Conservation (phyloP, 352 stramenopile genomes). For the Pythium folliculosum region DNA sequence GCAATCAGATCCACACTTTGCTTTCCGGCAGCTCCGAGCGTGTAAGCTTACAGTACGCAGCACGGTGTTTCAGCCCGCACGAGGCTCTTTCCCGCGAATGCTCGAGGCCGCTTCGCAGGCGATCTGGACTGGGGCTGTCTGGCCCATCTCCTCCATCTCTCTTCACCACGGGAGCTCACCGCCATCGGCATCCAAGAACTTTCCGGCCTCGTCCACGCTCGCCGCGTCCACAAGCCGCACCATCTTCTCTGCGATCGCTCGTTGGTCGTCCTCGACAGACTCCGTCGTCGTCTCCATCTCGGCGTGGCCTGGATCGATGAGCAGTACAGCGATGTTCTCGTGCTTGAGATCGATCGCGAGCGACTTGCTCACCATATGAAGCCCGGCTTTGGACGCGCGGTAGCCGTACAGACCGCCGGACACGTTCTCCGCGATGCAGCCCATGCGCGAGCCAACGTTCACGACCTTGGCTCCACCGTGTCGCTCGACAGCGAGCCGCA, state of each 20-base stretch:
- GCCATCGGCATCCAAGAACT: conserved; percentile 24
- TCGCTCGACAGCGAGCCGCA: conserved; percentile 14
- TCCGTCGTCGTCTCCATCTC: conserved; percentile 29
- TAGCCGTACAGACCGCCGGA: conserved; percentile 37
- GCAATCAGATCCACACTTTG: too few species aligned
- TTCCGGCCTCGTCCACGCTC: not conserved
- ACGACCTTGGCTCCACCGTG: conserved; percentile 24
- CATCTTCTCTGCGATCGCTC: not conserved
- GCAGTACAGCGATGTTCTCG: conserved; percentile 18
- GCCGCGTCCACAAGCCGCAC: not conserved
- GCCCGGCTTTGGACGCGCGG: conserved; percentile 34
- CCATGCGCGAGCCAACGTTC: conserved; percentile 24
- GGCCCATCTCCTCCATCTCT: too few species aligned
- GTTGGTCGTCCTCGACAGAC: too few species aligned
- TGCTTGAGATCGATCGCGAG: conserved; percentile 33
- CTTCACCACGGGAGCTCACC: conserved; percentile 25
- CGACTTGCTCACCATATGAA: conserved; percentile 39
- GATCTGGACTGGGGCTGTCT: too few species aligned
- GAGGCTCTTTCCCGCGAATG: too few species aligned
- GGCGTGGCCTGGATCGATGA: conserved; percentile 25
- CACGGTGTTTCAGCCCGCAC: too few species aligned
- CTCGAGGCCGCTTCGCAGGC: too few species aligned
- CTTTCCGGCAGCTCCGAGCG: too few species aligned
- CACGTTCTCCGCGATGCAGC: conserved; percentile 16
- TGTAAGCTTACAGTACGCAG: too few species aligned